Percentiles rank a stretch among this genome's conserved stretches.
Evolutionary conservation across 2,329 filamentous ascomycete genomes (phyloP).

Genomic region (Talaromyces sp.): DNA sequence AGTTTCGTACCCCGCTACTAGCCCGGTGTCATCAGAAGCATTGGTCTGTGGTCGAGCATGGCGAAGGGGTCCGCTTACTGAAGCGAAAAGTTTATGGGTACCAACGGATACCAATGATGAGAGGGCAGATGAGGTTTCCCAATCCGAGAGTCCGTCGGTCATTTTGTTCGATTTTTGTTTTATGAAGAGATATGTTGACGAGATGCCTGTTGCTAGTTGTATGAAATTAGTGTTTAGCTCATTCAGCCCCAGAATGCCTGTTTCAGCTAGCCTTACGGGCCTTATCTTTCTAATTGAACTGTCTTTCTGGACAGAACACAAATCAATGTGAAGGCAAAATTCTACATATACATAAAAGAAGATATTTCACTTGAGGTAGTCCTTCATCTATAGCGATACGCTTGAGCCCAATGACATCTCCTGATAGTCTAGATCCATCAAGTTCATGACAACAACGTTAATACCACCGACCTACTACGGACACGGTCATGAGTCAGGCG

Average conservation of each 20-base stretch:
- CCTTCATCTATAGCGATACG: background rate
- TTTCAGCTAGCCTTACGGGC: background rate
- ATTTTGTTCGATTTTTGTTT: background rate
- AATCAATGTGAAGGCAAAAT: background rate
- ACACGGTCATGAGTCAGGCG: background rate
- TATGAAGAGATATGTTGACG: background rate
- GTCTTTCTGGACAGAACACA: no score
- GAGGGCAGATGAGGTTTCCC: slow-evolving; percentile 7
- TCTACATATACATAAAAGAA: no score
- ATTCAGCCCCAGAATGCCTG: background rate
- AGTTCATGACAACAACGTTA: background rate
- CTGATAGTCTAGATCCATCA: background rate
- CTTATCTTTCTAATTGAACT: background rate
- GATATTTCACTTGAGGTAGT: background rate
- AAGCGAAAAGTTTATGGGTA: slow-evolving; percentile 32
- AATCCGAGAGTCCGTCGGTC: background rate
- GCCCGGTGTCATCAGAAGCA: background rate
- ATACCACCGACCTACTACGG: background rate
- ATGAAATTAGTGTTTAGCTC: no score
- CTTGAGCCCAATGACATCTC: background rate
- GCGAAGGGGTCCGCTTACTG: slow-evolving; percentile 28
- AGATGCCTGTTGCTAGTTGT: background rate
- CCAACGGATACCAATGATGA: slow-evolving; percentile 30
- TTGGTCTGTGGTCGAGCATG: background rate
- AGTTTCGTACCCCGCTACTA: background rate